Conservation (phyloP, 2,329 filamentous ascomycete species). For the Stachybotrys chartarum region DNA sequence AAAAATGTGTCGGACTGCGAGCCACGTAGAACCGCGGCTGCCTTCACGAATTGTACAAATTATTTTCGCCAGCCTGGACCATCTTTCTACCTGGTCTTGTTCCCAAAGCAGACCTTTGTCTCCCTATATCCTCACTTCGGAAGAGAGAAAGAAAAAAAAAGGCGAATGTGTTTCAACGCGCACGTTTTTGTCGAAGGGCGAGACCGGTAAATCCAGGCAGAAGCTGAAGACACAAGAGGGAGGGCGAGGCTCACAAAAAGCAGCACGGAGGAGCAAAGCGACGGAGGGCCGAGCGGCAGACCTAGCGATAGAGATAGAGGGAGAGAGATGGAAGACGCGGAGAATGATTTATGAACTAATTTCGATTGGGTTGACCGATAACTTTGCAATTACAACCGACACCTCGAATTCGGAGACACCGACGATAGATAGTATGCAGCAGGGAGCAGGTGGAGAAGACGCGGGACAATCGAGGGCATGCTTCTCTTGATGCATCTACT, state of each 20-base stretch:
- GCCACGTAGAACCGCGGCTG: background rate
- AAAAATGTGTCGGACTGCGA: background rate
- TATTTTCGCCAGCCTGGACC: background rate
- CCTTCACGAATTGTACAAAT: background rate
- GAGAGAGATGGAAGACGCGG: conserved; percentile 18
- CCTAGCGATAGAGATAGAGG: conserved; percentile 6
- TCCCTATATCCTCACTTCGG: background rate
- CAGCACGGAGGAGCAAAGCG: conserved; percentile 15
- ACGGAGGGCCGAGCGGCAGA: background rate
- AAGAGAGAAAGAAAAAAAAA: no score
- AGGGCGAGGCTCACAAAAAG: conserved; percentile 19
- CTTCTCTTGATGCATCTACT: conserved; percentile 41
- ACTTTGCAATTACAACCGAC: conserved; percentile 53
- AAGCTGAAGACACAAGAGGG: background rate
- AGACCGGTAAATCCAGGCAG: background rate
- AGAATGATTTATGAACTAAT: conserved; percentile 34
- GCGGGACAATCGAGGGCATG: conserved; percentile 21
- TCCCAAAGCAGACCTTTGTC: background rate
- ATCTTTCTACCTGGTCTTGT: background rate
- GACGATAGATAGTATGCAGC: conserved; percentile 32
- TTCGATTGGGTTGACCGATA: conserved; percentile 49
- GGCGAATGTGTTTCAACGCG: background rate
- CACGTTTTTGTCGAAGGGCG: background rate
- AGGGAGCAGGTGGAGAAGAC: conserved; percentile 27
- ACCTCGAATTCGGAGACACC: conserved; percentile 36